Percentiles rank a stretch among this genome's conserved stretches.
phyloP scores from a whole-genome alignment of 495 filamentous ascomycete genomes.

The Schizothecium vesticola region DNA sequence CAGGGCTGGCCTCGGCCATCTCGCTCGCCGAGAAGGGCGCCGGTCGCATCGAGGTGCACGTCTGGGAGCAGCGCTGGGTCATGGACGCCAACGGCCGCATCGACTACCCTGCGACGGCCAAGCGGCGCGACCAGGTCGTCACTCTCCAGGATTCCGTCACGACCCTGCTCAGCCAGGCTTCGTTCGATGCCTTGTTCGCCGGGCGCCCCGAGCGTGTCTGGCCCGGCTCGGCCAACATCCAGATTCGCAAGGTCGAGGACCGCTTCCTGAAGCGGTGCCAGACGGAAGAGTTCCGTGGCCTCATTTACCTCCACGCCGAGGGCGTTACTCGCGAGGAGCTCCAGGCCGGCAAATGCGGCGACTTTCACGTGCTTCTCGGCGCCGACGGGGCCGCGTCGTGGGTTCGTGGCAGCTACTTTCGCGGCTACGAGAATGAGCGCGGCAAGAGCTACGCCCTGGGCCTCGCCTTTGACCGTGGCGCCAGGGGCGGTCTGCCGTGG shows the following conservation, averaged over 20 bases:
- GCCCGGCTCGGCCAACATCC: conserved; percentile 33
- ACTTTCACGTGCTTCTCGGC: conserved; percentile 36
- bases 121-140: conserved; percentile 30
- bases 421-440: conserved; percentile 37
- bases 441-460: conserved; percentile 34
- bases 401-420: conserved; percentile 31
- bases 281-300: conserved; percentile 25
- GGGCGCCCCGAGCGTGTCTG: conserved; percentile 29
- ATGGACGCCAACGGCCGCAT: conserved; percentile 14
- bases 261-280: conserved; percentile 32
- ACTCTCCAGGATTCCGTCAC: conserved; percentile 34
- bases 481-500: conserved; percentile 30
- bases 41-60: conserved; percentile 29
- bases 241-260: conserved; percentile 40
- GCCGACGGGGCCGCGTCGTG: conserved; percentile 35
- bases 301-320: conserved; percentile 33
- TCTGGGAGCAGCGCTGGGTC: conserved; percentile 31
- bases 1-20: conserved; percentile 32
- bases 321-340: conserved; percentile 30
- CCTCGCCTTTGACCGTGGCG: conserved; percentile 32
- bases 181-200: conserved; percentile 27
- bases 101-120: conserved; percentile 26
- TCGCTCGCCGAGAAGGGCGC: conserved; percentile 33
- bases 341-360: conserved; percentile 28
- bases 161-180: conserved; percentile 21